Evolutionary conservation across 192 early-diverging fungal genomes (phyloP).

Genomic region (Linnemannia schmuckeri): DNA sequence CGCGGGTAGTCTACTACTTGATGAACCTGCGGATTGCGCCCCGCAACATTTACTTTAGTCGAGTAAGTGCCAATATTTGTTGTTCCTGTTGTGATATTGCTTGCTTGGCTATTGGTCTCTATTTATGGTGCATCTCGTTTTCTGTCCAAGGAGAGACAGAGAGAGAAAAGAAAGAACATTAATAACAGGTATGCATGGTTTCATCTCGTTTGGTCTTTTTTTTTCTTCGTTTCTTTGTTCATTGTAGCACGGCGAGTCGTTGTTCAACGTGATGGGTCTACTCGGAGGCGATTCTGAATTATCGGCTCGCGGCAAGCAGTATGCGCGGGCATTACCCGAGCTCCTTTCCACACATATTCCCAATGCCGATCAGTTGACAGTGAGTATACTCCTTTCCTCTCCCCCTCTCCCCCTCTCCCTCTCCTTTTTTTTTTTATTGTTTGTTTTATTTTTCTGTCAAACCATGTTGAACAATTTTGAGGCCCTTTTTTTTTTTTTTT

Average conservation of each 20-base stretch:
- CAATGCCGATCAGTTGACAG: conserved; percentile 74
- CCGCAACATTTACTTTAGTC: conserved; percentile 91
- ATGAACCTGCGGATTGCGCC: conserved; percentile 99
- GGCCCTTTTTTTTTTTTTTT: neutral
- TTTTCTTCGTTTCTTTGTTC: conserved; percentile 6
- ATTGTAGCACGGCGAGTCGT: conserved; percentile 88
- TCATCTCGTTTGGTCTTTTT: neutral
- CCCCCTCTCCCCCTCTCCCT: neutral
- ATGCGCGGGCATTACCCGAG: conserved; percentile 86
- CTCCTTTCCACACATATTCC: conserved; percentile 83
- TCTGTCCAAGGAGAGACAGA: neutral
- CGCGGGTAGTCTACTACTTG: conserved; percentile 96
- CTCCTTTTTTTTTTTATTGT: neutral
- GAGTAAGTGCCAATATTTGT: conserved; percentile 55
- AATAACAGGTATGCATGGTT: neutral
- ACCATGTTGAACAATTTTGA: neutral
- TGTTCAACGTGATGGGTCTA: conserved; percentile 91
- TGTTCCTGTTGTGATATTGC: neutral
- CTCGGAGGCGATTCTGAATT: conserved; percentile 96
- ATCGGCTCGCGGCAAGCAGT: conserved; percentile 87
- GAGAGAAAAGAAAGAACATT: neutral
- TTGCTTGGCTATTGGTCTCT: neutral
- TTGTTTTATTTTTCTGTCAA: neutral
- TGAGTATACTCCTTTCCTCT: conserved; percentile 19
- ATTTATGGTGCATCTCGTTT: conserved; percentile 1